Conservation (phyloP, 441 rosid species). For the Adansonia gregorii region DNA sequence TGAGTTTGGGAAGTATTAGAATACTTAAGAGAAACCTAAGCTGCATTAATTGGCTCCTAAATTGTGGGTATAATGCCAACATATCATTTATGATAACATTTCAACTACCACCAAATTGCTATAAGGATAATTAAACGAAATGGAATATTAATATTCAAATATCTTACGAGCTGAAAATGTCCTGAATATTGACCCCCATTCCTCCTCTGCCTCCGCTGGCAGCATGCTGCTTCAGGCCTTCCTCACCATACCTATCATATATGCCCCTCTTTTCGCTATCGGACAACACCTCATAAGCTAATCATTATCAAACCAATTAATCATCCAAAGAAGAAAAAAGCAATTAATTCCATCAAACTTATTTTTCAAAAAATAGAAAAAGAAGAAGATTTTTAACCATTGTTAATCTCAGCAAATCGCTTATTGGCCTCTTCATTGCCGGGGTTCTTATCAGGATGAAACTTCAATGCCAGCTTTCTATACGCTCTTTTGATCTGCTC, state of each 20-base stretch:
- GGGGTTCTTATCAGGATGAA: constrained; percentile 95
- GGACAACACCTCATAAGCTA: constrained; percentile 93
- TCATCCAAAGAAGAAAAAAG: neutral
- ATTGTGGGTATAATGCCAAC: neutral
- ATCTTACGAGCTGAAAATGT: constrained; percentile 69
- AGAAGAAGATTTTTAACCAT: constrained; percentile 47
- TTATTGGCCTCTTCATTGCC: constrained; percentile 93
- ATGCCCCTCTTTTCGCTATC: constrained; percentile 82
- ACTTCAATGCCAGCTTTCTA: constrained; percentile 92
- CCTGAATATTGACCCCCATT: constrained; percentile 70
- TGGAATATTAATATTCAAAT: neutral
- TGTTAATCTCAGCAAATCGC: constrained; percentile 85
- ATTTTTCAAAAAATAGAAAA: neutral
- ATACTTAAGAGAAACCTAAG: neutral
- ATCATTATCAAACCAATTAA: constrained; percentile 13
- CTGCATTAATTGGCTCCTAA: neutral
- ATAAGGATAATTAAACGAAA: neutral
- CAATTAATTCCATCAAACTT: neutral
- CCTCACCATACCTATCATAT: constrained; percentile 90
- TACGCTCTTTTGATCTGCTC: constrained; percentile 98
- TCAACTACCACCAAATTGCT: neutral
- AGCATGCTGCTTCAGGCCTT: constrained; percentile 89
- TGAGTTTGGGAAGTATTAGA: neutral
- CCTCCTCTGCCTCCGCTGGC: constrained; percentile 89
- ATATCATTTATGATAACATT: constrained; percentile 2